Conservation (phyloP, 179 eudicot genomes). For the Sideroxylon spinosum region DNA sequence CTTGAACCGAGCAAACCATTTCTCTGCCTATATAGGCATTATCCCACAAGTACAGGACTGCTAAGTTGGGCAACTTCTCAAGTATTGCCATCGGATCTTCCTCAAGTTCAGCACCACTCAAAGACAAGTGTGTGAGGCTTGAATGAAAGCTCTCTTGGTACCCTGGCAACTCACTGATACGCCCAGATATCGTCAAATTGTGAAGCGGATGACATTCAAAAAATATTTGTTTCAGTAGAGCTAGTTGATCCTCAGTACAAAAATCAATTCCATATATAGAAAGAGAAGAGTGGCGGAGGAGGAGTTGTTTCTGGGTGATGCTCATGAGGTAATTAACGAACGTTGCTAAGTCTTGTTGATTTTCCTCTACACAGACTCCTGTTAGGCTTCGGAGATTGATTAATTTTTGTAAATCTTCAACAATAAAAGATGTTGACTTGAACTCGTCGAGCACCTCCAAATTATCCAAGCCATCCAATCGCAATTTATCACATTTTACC, state of each 20-base stretch:
- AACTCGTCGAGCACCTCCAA: conserved; percentile 16
- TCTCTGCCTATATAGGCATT: conserved; percentile 14
- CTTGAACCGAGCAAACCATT: conserved; percentile 14
- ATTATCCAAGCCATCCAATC: background rate
- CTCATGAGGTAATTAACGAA: background rate
- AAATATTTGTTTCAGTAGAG: background rate
- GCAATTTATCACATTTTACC: background rate
- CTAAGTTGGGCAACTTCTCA: conserved; percentile 23
- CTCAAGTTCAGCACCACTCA: background rate
- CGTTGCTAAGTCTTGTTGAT: background rate
- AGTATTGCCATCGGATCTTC: conserved; percentile 15
- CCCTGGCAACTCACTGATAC: background rate
- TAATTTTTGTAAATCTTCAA: conserved; percentile 11
- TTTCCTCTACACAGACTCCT: too few species aligned
- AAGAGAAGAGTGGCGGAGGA: background rate
- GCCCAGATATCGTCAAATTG: background rate
- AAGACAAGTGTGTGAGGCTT: background rate
- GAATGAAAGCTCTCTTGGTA: background rate
- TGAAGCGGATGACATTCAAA: background rate
- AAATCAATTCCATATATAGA: background rate
- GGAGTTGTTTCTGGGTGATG: background rate
- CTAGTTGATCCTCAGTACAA: background rate
- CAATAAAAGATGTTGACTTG: conserved; percentile 2
- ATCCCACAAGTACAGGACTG: conserved; percentile 8
- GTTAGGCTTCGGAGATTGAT: conserved; percentile 14